A percentile compares a stretch with the other conserved stretches of the same genome.
Conservation (phyloP, 306 rosid genomes). For the Rosa lucieae region DNA sequence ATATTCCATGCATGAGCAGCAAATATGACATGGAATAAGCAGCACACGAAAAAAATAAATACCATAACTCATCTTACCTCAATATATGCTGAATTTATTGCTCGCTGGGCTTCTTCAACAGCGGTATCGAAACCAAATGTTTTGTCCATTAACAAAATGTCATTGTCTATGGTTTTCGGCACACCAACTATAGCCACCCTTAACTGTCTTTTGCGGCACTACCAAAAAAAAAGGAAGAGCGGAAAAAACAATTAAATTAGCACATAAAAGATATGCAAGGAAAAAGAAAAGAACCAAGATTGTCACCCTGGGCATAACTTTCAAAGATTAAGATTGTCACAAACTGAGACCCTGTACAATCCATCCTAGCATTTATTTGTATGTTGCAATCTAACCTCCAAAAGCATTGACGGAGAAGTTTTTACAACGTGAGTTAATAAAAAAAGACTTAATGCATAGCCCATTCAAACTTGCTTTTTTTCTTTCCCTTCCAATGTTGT, state of each 20-base stretch:
- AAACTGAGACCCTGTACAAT: not conserved
- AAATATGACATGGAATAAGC: slow-evolving; percentile 6
- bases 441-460: not conserved
- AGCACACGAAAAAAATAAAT: not conserved
- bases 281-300: slow-evolving; percentile 10
- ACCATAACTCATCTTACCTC: slow-evolving; percentile 51
- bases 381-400: not conserved
- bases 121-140: slow-evolving; percentile 99
- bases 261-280: not conserved
- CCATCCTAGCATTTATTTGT: not conserved
- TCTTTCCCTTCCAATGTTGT: not conserved
- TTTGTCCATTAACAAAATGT: slow-evolving; percentile 92
- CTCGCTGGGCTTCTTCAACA: slow-evolving; percentile 98
- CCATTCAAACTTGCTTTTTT: slow-evolving; percentile 2
- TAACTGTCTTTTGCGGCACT: slow-evolving; percentile 74
- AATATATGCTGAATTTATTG: slow-evolving; percentile 94
- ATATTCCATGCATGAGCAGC: slow-evolving; percentile 2
- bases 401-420: not conserved
- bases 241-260: slow-evolving; percentile 6
- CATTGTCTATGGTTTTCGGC: slow-evolving; percentile 98
- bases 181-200: slow-evolving; percentile 92
- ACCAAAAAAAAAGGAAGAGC: slow-evolving; percentile 11
- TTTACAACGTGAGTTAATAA: not conserved
- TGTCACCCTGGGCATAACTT: not conserved
- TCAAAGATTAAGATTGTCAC: not conserved